These are phyloP conservation scores for Musa beccarii DNA, from an alignment of 176 grass and related monocot species.

Conservation along the genomic window DNA sequence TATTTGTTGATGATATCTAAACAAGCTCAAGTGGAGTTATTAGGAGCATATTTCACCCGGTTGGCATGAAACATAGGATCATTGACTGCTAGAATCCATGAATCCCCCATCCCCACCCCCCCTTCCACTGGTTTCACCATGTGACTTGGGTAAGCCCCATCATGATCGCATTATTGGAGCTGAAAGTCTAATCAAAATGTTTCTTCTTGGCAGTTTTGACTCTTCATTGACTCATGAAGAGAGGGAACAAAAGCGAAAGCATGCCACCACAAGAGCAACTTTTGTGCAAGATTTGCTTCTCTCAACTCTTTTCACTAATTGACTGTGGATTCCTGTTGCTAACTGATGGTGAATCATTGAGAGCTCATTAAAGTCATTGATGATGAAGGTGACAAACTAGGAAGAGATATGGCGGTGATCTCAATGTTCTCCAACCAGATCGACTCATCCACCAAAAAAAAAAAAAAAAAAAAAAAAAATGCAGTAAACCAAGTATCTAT, in stretches of 20 bases:
- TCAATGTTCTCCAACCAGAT: neutral
- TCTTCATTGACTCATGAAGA: slow-evolving; percentile 43
- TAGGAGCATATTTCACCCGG: too few species aligned
- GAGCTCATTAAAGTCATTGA: too few species aligned
- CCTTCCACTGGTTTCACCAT: too few species aligned
- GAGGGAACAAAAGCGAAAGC: slow-evolving; percentile 32
- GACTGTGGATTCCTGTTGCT: neutral
- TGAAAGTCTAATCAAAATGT: neutral
- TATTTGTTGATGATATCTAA: too few species aligned
- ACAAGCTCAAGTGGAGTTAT: too few species aligned
- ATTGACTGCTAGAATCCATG: too few species aligned
- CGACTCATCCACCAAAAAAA: too few species aligned
- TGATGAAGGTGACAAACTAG: too few species aligned
- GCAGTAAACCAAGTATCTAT: neutral
- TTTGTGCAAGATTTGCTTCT: slow-evolving; percentile 40
- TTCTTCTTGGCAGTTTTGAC: slow-evolving; percentile 20
- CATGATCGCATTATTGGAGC: neutral
- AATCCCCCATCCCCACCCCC: too few species aligned
- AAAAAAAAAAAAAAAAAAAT: neutral
- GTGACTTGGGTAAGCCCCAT: too few species aligned
- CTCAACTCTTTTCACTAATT: slow-evolving; percentile 37
- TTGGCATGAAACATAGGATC: too few species aligned
- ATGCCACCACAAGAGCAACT: slow-evolving; percentile 23
- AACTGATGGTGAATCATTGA: too few species aligned
- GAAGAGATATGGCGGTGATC: neutral